Evolutionary conservation across 139 green algal species (phyloP), one percentile per base, ranked within the genome.

Genomic region (Tetraselmis chui): DNA sequence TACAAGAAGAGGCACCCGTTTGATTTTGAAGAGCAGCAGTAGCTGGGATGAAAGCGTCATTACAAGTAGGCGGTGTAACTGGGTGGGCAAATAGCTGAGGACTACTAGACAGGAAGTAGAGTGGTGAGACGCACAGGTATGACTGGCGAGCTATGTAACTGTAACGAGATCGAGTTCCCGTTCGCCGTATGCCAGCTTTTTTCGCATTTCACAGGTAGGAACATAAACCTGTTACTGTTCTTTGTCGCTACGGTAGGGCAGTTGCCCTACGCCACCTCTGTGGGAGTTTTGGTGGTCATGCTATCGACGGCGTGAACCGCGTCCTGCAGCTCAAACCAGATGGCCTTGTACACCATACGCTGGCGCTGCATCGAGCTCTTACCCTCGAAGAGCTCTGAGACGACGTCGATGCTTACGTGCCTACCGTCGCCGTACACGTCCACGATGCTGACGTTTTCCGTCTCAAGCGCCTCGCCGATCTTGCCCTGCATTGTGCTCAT

Each of bases 301-400:
- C 87, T 82, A 83, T 97, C 93, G 30, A 97, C 93, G 29, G 93
- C 93, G 85, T 97, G 93, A 22, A 97, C 93, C 1, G 89, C 86
- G 30, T 93, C 89, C 83, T 96, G 92, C 59, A 96, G 87, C 85
- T 97, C 91, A 75, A 92, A 67, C 93, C 93, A 97, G 79, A 97
- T 97, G 0, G 91, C 92, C 90, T 84, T 95, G 89, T 74, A 84
- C 22, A 30, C 2, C 2, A 81, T 2, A 23, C 28, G 28, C 74
- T 83, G n/a, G 11, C 32, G 80, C 24, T 67, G 24, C 32, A 88
- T 79, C 32, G 79, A 83, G 23, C 30, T 92, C 88, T 95, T 93
- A 75, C 89, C 94, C 79, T 93, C 93, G 86, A 97, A 97, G 1
- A 82, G 27, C 27, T 79, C 32, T 1, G 85, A 90, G 5, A 95